Evolutionary conservation across 2,329 filamentous ascomycete genomes (phyloP).

Genomic region (Xylariaceae sp.): DNA sequence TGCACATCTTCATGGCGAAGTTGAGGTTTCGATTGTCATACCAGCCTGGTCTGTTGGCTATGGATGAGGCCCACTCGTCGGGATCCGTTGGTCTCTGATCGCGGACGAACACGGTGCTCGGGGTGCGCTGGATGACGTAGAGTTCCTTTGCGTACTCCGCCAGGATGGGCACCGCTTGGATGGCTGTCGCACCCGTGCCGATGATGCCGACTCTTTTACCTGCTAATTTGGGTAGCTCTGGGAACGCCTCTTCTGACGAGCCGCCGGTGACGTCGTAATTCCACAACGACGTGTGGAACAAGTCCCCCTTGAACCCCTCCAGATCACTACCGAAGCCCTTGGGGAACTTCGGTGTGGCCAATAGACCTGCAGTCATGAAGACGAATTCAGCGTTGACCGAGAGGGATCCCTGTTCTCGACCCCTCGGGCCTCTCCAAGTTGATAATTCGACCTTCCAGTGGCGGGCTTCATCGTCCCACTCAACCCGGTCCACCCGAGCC

Average conservation of each 20-base stretch:
- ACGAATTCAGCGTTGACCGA: conserved; percentile 40
- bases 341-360: conserved; percentile 41
- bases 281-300: conserved; percentile 47
- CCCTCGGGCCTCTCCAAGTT: conserved; percentile 28
- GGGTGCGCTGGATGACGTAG: conserved; percentile 56
- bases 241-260: conserved; percentile 32
- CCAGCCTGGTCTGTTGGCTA: conserved; percentile 45
- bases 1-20: conserved; percentile 38
- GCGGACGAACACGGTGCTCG: conserved; percentile 30
- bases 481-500: conserved; percentile 38
- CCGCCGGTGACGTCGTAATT: conserved; percentile 43
- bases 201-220: conserved; percentile 46
- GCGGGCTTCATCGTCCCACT: conserved; percentile 43
- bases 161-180: conserved; percentile 44
- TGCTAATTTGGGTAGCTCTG: conserved; percentile 42
- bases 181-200: conserved; percentile 48
- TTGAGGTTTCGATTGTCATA: conserved; percentile 44
- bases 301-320: conserved; percentile 38
- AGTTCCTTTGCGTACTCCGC: conserved; percentile 47
- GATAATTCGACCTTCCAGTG: conserved; percentile 28
- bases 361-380: conserved; percentile 37
- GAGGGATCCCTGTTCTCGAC: conserved; percentile 27
- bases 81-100: conserved; percentile 34
- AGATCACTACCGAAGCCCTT: conserved; percentile 38
- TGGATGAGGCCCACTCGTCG: conserved; percentile 37